These are phyloP conservation scores for Cladosporium halotolerans DNA, from an alignment of 2,329 filamentous ascomycete species.

Conservation along the genomic window DNA sequence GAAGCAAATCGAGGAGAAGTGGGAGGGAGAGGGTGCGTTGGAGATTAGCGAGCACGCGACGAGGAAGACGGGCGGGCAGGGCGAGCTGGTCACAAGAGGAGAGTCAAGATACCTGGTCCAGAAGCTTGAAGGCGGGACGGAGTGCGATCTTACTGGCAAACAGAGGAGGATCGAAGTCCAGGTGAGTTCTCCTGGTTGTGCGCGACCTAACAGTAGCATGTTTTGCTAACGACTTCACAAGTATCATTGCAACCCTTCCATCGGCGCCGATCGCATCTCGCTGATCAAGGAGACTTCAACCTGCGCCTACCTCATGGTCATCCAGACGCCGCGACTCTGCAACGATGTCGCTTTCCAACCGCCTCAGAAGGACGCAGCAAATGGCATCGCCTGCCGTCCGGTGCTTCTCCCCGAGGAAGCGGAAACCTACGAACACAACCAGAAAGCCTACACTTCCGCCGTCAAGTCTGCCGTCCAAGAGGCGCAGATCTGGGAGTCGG, in stretches of 20 bases:
- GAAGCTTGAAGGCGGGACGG: constrained; percentile 68
- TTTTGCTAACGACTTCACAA: constrained; percentile 26
- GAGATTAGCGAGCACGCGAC: constrained; percentile 26
- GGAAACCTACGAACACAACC: constrained; percentile 27
- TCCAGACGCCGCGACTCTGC: constrained; percentile 83
- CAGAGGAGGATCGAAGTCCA: constrained; percentile 80
- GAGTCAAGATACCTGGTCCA: constrained; percentile 84
- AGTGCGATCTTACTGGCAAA: constrained; percentile 78
- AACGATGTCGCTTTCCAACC: constrained; percentile 81
- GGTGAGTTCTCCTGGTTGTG: constrained; percentile 26
- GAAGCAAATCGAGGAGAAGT: constrained; percentile 23
- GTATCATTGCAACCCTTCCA: constrained; percentile 71
- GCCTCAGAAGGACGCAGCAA: constrained; percentile 67
- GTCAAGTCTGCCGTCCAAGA: constrained; percentile 17
- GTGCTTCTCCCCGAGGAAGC: constrained; percentile 56
- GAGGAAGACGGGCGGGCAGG: constrained; percentile 44
- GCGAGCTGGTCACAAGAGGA: constrained; percentile 65
- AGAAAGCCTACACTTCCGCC: constrained; percentile 14
- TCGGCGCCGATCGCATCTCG: constrained; percentile 66
- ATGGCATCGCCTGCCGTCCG: constrained; percentile 68
- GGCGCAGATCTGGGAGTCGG: constrained; percentile 17
- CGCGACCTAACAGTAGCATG: neutral
- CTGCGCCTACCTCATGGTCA: constrained; percentile 87
- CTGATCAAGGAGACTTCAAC: constrained; percentile 92
- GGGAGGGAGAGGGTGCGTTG: constrained; percentile 22